Percentiles rank a stretch among this genome's conserved stretches.
Evolutionary conservation across 805 yeast species (phyloP).

Genomic region (Candida ascalaphidarum): DNA sequence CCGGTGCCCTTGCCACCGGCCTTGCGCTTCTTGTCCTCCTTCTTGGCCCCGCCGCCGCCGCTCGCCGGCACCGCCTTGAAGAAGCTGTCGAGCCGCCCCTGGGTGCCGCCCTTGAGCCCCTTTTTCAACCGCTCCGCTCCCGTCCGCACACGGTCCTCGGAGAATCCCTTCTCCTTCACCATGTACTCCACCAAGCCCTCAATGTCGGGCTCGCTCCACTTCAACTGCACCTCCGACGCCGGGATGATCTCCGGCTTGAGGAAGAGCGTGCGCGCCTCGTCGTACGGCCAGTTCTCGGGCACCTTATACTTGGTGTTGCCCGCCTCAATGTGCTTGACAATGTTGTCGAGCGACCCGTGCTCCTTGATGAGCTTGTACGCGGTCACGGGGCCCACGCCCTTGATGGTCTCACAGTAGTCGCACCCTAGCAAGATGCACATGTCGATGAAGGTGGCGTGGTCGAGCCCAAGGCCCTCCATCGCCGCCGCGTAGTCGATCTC

Average conservation of each 20-base stretch:
- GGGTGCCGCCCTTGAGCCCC: slow-evolving; percentile 77
- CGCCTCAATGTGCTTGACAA: slow-evolving; percentile 55
- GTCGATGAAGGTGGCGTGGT: slow-evolving; percentile 70
- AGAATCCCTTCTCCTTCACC: slow-evolving; percentile 84
- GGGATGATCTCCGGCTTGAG: slow-evolving; percentile 70
- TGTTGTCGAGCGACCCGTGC: slow-evolving; percentile 71
- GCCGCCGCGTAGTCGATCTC: slow-evolving; percentile 66
- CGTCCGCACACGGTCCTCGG: slow-evolving; percentile 81
- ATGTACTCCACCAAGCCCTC: slow-evolving; percentile 76
- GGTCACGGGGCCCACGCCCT: slow-evolving; percentile 94
- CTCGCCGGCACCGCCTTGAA: slow-evolving; percentile 52
- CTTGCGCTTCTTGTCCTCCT: slow-evolving; percentile 20
- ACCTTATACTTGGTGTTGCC: slow-evolving; percentile 63
- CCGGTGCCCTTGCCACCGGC: slow-evolving; percentile 19
- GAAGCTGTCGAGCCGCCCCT: slow-evolving; percentile 89
- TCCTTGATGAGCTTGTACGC: slow-evolving; percentile 85
- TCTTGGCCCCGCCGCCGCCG: slow-evolving; percentile 26
- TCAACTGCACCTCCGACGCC: slow-evolving; percentile 55
- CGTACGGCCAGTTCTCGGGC: slow-evolving; percentile 93
- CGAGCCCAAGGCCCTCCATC: slow-evolving; percentile 70
- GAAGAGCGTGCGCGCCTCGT: slow-evolving; percentile 80
- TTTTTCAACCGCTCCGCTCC: slow-evolving; percentile 84
- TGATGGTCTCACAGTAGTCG: slow-evolving; percentile 93
- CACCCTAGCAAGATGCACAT: slow-evolving; percentile 91
- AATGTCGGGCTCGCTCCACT: slow-evolving; percentile 85